phyloP scores from a whole-genome alignment of 192 early-diverging fungal genomes.

The Jimgerdemannia lactiflua region DNA sequence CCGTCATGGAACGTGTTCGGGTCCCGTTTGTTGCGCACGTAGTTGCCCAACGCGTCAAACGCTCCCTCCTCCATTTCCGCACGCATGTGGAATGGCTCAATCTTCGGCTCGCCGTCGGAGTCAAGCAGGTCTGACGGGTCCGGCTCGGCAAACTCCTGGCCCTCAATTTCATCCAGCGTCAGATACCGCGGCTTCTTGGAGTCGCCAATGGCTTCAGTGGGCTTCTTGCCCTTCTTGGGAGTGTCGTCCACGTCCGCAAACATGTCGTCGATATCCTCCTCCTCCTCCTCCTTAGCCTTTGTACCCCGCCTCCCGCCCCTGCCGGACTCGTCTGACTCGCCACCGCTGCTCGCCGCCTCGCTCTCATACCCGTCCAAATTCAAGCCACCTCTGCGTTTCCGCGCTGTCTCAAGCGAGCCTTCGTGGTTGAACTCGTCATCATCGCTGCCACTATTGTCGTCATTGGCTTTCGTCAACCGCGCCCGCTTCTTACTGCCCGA shows the following conservation, averaged over 20 bases:
- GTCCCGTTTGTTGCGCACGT: constrained; percentile 65
- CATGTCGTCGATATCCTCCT: constrained; percentile 54
- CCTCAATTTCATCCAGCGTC: constrained; percentile 38
- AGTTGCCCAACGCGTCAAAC: constrained; percentile 68
- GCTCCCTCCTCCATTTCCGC: constrained; percentile 70
- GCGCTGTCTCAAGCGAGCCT: constrained; percentile 45
- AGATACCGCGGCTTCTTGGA: constrained; percentile 17
- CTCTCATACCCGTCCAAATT: constrained; percentile 43
- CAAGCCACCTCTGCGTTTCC: constrained; percentile 43
- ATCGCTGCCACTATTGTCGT: constrained; percentile 16
- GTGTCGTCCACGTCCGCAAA: constrained; percentile 53
- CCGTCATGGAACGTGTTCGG: constrained; percentile 67
- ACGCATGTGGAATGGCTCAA: constrained; percentile 79
- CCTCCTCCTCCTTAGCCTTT: constrained; percentile 6
- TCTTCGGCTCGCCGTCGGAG: constrained; percentile 49
- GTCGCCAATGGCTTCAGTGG: no score
- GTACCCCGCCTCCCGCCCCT: constrained; percentile 26
- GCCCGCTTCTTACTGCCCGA: no score
- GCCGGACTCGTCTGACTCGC: constrained; percentile 39
- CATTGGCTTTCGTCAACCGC: no score
- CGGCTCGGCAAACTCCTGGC: constrained; percentile 47
- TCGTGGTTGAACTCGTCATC: constrained; percentile 46
- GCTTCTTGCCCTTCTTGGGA: no score
- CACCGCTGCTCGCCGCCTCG: constrained; percentile 24
- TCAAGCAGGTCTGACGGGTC: constrained; percentile 50